Base-by-base conservation (phyloP, 140 eudicot species). In the Erigeron philadelphicus region DNA sequence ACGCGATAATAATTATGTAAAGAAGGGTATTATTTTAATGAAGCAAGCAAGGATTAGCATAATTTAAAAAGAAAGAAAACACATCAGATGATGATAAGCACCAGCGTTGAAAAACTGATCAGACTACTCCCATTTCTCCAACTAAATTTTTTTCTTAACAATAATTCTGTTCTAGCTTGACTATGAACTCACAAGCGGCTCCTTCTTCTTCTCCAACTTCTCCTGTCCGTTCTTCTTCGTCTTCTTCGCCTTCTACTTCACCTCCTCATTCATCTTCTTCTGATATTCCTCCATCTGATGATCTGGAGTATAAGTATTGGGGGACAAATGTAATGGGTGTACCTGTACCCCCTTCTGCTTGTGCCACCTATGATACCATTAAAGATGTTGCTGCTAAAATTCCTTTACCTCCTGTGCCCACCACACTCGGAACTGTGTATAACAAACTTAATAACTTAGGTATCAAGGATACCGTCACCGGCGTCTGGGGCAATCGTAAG, bases 401-500 rank as follows among this genome's bases (percentile, higher is more conserved):
- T 81, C 61, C 86, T 90, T 3, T 89, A 89, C 64, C 44, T 86
- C 42, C 85, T 75, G 5, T 79, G 42, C 76, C 46, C 38, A 71
- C 43, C 48, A 63, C 61, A 25, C 81, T 84, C 17, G 85, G 84
- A 3, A 70, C 81, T 0, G 89, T 83, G 63, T 77, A 84, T 31
- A 81, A 82, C 9, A 86, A 81, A 19, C 76, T 89, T 55, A 86
- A 81, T 56, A 9, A 77, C 0, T 89, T 90, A 88, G 82, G 84
- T 54, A 50, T 46, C 58, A 81, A 86, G 76, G 94, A 94, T 47
- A 77, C 87, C 15, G 96, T 94, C 48, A 68, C 76, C 62, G 84
- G 81, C 73, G 83, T 88, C 55, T 88, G 96, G 96, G 80, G 65
- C 73, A 81, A 88, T 63, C 78, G 96, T 88, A 88, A 16, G 6